Base-by-base conservation (phyloP, 495 filamentous ascomycete species). In the Aspergillus bridgeri region DNA sequence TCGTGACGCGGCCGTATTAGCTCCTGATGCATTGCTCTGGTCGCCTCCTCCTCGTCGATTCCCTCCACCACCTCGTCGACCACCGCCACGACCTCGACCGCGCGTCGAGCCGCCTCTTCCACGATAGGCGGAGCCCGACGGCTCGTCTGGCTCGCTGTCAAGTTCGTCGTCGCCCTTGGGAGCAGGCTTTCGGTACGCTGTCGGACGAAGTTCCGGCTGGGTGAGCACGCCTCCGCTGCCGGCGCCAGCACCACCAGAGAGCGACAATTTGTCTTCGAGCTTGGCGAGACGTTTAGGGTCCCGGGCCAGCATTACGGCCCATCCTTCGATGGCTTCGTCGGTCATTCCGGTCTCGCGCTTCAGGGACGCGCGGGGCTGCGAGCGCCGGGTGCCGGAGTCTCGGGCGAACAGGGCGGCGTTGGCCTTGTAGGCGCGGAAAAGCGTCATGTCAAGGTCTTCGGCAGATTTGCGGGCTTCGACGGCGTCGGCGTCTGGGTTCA, bases 271-370 rank as follows among this genome's bases (percentile, higher is more conserved):
- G 52, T 77, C 76, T 72, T 92, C 88, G 47, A 97, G 67, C 60
- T 79, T 76, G 57, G 81, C 76, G 65, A 86, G 69, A 48, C 85
- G 77, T 59, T 80, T 78, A n/a, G 85, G 81, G 63, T 95, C 87
- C 23, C 92, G 76, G 6, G 69, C 66, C 2, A 96, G 66, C 90
- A 98, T 96, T 22, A 96, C 71, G 3, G 80, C 89, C 91, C 92
- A 98, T 15, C 94, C 94, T 69, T 98, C 94, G 45, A 98, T 89
- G 6, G 86, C 87, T 68, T 98, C 94, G 60, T 98, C 93, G 1
- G 90, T 94, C 89, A 95, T 89, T 8, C 85, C 88, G 11, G 90
- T 96, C 60, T 90, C 86, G 17, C 79, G 79, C 62, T 86, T 90
- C 43, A 98, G 71, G n/a, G 75, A 74, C 6, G 64, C 70, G 51